phyloP scores from a whole-genome alignment of 2,329 filamentous ascomycete genomes.

The Ascochyta viciae-villosae region DNA sequence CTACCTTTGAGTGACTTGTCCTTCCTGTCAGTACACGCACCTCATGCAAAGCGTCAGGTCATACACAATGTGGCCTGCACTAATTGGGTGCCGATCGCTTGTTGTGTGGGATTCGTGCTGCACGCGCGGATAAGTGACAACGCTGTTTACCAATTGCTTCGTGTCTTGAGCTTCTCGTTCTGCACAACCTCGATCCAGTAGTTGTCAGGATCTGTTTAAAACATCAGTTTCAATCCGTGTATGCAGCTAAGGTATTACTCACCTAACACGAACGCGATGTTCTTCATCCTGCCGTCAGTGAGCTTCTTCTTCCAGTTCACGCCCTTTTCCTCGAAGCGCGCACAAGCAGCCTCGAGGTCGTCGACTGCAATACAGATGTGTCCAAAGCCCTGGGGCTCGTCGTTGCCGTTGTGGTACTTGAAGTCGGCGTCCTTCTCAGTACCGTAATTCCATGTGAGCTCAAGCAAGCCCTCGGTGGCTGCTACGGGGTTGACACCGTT shows the following conservation, averaged over 20 bases:
- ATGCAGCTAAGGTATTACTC: constrained; percentile 15
- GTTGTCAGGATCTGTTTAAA: constrained; percentile 68
- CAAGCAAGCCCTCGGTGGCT: constrained; percentile 81
- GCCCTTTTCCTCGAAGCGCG: constrained; percentile 80
- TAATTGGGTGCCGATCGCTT: constrained; percentile 23
- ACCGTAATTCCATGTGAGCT: constrained; percentile 84
- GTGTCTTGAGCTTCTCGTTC: constrained; percentile 70
- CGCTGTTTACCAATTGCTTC: constrained; percentile 47
- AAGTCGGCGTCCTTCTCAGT: constrained; percentile 87
- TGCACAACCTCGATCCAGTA: constrained; percentile 85
- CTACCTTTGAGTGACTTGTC: neutral
- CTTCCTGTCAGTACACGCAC: neutral
- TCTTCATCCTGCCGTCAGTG: constrained; percentile 90
- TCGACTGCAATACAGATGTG: constrained; percentile 91
- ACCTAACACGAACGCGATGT: constrained; percentile 86
- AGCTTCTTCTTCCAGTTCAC: constrained; percentile 95
- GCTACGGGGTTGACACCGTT: constrained; percentile 66
- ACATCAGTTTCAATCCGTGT: constrained; percentile 18
- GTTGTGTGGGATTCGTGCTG: constrained; percentile 22
- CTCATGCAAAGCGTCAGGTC: neutral
- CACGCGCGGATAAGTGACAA: constrained; percentile 14
- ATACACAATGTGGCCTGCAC: constrained; percentile 14
- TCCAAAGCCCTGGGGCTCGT: constrained; percentile 90
- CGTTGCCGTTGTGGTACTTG: constrained; percentile 91
- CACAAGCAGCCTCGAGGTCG: constrained; percentile 84